phyloP scores from a whole-genome alignment of 1,284 basidiomycete genomes.

The Exobasidium cylindrosporum region DNA sequence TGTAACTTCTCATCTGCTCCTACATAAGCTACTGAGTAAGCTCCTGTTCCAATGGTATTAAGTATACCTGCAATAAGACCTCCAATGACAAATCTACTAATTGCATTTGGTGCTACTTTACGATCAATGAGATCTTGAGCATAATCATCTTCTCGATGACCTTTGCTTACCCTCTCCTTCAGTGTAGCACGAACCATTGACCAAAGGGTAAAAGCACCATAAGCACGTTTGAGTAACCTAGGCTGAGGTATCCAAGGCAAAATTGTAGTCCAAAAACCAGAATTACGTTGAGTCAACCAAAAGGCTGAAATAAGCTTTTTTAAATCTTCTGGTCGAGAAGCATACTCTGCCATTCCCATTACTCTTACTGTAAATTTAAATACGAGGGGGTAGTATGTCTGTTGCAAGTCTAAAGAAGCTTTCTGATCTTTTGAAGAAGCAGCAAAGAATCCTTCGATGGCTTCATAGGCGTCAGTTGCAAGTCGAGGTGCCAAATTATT shows the following conservation, averaged over 20 bases:
- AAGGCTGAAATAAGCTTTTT: constrained; percentile 13
- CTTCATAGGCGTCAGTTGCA: constrained; percentile 16
- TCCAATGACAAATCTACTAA: constrained; percentile 20
- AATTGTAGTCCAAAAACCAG: constrained; percentile 19
- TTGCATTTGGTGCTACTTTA: neutral
- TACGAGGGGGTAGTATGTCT: constrained; percentile 22
- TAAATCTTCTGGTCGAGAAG: constrained; percentile 6
- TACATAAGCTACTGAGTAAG: constrained; percentile 21
- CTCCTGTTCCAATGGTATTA: constrained; percentile 22
- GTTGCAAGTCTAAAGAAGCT: constrained; percentile 14
- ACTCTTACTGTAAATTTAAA: constrained; percentile 20
- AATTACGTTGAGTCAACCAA: constrained; percentile 20
- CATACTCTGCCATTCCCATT: constrained; percentile 25
- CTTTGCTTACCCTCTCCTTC: constrained; percentile 11
- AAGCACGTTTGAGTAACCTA: constrained; percentile 12
- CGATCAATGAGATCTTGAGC: constrained; percentile 21
- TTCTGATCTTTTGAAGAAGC: neutral
- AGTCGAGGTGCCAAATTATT: constrained; percentile 11
- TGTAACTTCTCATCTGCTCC: constrained; percentile 15
- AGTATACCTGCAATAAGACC: constrained; percentile 22
- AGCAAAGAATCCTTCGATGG: constrained; percentile 13
- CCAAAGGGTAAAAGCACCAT: constrained; percentile 20
- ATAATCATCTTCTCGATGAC: constrained; percentile 20
- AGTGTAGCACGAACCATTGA: constrained; percentile 17
- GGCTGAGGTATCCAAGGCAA: constrained; percentile 22